Base-by-base conservation (phyloP, 345 rosid genomes). In the Salix brachista region DNA sequence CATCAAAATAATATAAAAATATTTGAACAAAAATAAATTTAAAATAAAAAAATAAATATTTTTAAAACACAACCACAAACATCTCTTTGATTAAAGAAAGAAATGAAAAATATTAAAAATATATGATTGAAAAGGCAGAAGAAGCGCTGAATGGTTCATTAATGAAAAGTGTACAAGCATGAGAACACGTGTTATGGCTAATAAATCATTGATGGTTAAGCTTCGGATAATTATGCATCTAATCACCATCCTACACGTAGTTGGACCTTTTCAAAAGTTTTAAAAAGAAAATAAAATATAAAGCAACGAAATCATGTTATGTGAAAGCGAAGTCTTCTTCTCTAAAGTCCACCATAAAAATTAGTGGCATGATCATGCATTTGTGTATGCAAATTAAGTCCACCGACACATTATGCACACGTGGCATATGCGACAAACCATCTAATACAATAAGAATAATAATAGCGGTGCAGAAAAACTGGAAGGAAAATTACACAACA, bases 361-460 rank as follows among this genome's bases (percentile, higher is more conserved):
- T 19, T 2, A 28, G 69, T 14, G 17, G 30, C 41, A 8, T 21
- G 8, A 32, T 21, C 16, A 23, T 71, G 32, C 0, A 28, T 12
- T 4, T 64, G 32, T 48, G 54, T 14, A 1, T 48, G 32, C 17
- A 67, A 16, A n/a, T 56, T 28, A 42, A 21, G 41, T 56, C 69
- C 81, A 79, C 81, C 81, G 81, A 79, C 81, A 72, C 77, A 67
- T 32, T 34, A 73, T 76, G 83, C 68, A 75, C 82, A 83, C 77
- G 88, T 83, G 88, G 87, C 87, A 67, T 81, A 56, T 65, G 74
- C 64, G 85, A 88, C 87, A 67, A 67, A 60, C 14, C 39, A 68
- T 56, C 6, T 23, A 30, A 30, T 10, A 13, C 42, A 56, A 11
- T 54, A 37, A 18, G 34, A 67, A 66, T 37, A 72, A 66, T 37